Evolutionary conservation across 148 eudicot species (phyloP).

Genomic region (Euryodendron excelsum): DNA sequence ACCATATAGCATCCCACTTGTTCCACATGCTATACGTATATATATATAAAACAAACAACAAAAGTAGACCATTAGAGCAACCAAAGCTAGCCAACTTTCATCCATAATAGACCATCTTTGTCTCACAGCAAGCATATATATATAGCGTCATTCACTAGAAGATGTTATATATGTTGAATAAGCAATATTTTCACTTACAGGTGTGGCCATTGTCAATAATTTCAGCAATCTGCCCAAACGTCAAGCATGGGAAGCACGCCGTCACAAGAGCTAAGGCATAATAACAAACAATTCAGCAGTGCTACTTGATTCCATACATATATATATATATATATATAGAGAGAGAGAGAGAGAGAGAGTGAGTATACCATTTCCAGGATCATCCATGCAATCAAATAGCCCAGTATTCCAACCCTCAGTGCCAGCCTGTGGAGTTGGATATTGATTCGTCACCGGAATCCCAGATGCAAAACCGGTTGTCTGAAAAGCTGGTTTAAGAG

Average conservation of each 20-base stretch:
- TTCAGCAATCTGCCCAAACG: conserved; percentile 46
- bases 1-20: conserved; percentile 28
- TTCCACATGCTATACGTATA: conserved; percentile 26
- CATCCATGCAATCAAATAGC: conserved; percentile 32
- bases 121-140: no score
- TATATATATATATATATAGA: neutral
- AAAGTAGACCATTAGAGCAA: neutral
- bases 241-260: conserved; percentile 33
- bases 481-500: neutral
- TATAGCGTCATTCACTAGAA: no score
- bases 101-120: no score
- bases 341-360: neutral
- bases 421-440: neutral
- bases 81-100: no score
- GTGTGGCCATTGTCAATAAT: conserved; percentile 32
- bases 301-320: no score
- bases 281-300: no score
- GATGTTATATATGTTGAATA: neutral
- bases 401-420: conserved; percentile 21
- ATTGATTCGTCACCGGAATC: neutral
- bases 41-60: neutral
- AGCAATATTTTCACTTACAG: conserved; percentile 20
- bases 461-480: neutral
- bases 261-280: conserved; percentile 36
- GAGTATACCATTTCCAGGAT: conserved; percentile 30